Percentiles rank a stretch among this genome's conserved stretches.
Conservation (phyloP, 441 rosid species). For the Adansonia rubrostipa region DNA sequence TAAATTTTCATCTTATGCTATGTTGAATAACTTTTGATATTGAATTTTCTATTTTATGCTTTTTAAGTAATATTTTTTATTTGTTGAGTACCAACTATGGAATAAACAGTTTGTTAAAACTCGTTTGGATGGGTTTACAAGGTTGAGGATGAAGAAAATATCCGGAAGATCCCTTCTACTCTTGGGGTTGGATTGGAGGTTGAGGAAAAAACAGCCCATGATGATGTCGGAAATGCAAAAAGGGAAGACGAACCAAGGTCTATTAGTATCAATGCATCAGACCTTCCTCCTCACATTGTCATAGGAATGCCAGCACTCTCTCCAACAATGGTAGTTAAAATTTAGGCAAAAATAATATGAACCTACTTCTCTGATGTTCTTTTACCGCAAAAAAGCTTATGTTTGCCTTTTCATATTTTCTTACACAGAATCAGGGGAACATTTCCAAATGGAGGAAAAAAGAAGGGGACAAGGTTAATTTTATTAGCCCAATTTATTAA, state of each 20-base stretch:
- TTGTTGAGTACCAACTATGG: constrained; percentile 18
- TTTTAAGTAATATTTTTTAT: background rate
- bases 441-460: constrained; percentile 86
- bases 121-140: constrained; percentile 45
- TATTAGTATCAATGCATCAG: constrained; percentile 43
- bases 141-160: constrained; percentile 94
- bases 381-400: constrained; percentile 23
- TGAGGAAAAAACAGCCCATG: constrained; percentile 50
- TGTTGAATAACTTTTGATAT: constrained; percentile 22
- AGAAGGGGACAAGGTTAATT: constrained; percentile 95
- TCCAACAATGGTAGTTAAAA: constrained; percentile 84
- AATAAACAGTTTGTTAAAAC: constrained; percentile 23
- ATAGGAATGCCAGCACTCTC: constrained; percentile 97
- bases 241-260: constrained; percentile 48
- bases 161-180: constrained; percentile 61
- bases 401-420: constrained; percentile 33
- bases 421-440: constrained; percentile 84
- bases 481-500: constrained; percentile 10
- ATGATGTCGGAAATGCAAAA: constrained; percentile 44
- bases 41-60: constrained; percentile 10
- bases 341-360: constrained; percentile 27
- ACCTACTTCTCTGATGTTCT: constrained; percentile 27
- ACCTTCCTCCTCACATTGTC: constrained; percentile 84
- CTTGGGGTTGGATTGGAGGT: constrained; percentile 49
- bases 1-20: constrained; percentile 22